Conservation (phyloP, 192 early-diverging fungal genomes). For the Coemansia sp. region DNA sequence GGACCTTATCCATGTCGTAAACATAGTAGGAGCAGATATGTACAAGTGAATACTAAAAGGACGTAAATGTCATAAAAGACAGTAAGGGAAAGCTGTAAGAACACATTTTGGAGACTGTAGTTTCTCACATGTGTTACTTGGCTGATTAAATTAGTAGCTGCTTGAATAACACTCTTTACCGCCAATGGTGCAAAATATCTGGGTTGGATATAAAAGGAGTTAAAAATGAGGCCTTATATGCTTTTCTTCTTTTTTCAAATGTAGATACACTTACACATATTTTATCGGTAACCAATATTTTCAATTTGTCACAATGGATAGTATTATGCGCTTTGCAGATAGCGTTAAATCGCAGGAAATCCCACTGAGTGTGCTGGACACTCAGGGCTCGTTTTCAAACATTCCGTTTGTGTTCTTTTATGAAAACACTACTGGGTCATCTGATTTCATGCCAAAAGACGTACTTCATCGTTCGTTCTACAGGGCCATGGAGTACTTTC, state of each 20-base stretch:
- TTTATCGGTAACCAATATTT: neutral
- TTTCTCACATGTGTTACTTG: no score
- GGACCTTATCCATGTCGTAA: neutral
- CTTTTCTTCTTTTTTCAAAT: no score
- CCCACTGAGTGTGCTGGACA: conserved; percentile 33
- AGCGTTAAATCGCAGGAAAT: conserved; percentile 37
- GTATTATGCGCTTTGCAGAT: neutral
- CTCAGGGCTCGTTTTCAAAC: conserved; percentile 47
- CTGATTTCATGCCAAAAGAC: conserved; percentile 32
- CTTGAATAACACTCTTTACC: no score
- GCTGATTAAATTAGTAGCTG: no score
- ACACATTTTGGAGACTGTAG: no score
- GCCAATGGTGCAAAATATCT: no score
- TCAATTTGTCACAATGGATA: neutral
- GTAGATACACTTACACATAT: no score
- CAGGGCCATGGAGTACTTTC: conserved; percentile 24
- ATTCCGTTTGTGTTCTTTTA: conserved; percentile 53
- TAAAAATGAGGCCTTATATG: no score
- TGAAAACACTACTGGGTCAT: conserved; percentile 17
- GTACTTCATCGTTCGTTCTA: conserved; percentile 32
- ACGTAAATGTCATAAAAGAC: neutral
- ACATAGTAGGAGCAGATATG: neutral
- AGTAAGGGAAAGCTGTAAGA: no score
- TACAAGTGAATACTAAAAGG: neutral
- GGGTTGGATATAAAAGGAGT: no score